These are phyloP conservation scores for Colletotrichum tofieldiae DNA, from an alignment of 2,329 filamentous ascomycete species.

Conservation along the genomic window DNA sequence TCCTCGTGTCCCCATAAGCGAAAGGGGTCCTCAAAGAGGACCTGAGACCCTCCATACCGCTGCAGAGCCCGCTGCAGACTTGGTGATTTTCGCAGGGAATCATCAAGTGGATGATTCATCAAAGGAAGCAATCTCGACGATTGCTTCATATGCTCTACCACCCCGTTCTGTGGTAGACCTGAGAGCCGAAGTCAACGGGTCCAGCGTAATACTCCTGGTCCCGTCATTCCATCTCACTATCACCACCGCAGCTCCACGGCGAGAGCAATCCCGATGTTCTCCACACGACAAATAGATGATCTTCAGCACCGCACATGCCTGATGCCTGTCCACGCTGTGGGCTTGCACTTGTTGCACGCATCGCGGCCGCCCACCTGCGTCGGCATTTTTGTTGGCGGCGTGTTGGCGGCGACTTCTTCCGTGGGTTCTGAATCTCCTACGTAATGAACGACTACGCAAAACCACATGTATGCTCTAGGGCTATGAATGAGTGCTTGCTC, in stretches of 20 bases:
- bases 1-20: conserved; percentile 27
- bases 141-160: background rate
- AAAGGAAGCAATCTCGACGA: conserved; percentile 8
- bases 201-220: background rate
- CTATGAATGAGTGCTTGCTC: background rate
- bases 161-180: background rate
- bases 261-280: background rate
- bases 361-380: conserved; percentile 29
- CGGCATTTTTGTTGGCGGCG: background rate
- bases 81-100: conserved; percentile 40
- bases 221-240: conserved; percentile 15
- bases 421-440: conserved; percentile 15
- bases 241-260: background rate
- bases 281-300: conserved; percentile 31
- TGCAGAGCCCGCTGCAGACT: conserved; percentile 42
- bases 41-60: conserved; percentile 38
- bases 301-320: conserved; percentile 25
- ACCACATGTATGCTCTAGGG: background rate
- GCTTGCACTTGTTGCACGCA: conserved; percentile 17
- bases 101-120: conserved; percentile 30
- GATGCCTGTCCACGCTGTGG: conserved; percentile 20
- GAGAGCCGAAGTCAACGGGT: background rate
- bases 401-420: background rate
- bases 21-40: conserved; percentile 26
- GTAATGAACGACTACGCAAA: background rate